These are phyloP conservation scores for Cardamine chenopodiifolia DNA, from an alignment of 345 rosid species.

Conservation along the genomic window DNA sequence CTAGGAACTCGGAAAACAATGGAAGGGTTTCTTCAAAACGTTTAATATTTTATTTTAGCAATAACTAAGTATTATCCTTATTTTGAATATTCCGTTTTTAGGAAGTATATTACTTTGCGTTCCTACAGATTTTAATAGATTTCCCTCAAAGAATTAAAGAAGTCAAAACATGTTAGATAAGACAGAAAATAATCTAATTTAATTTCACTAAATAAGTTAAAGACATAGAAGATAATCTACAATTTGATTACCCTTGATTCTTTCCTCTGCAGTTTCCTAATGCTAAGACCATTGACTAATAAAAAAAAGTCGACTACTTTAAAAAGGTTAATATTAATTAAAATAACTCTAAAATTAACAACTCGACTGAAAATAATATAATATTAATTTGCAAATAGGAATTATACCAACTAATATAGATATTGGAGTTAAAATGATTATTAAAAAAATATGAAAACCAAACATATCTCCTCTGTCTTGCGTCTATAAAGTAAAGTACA, in stretches of 20 bases:
- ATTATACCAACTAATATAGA: not conserved
- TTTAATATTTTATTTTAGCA: not conserved
- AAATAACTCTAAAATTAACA: not conserved
- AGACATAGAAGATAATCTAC: not conserved
- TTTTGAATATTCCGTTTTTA: not conserved
- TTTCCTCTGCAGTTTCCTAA: not conserved
- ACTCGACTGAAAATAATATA: not conserved
- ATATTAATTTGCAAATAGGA: not conserved
- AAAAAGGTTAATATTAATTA: not conserved
- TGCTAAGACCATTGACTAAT: not conserved
- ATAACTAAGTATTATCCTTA: not conserved
- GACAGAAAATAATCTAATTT: not conserved
- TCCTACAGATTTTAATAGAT: not conserved
- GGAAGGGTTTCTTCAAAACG: not conserved
- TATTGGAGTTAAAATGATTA: not conserved
- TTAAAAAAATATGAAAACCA: not conserved
- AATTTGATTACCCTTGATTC: not conserved
- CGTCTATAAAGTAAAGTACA: conserved; percentile 21
- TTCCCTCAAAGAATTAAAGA: not conserved
- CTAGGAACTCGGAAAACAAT: not conserved
- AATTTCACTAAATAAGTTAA: not conserved
- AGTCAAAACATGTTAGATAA: not conserved
- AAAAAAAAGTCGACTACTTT: not conserved
- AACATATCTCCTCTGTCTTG: not conserved
- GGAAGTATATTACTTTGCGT: not conserved